Evolutionary conservation across 2,329 filamentous ascomycete species (phyloP).

Genomic region (Exophiala calicioides): DNA sequence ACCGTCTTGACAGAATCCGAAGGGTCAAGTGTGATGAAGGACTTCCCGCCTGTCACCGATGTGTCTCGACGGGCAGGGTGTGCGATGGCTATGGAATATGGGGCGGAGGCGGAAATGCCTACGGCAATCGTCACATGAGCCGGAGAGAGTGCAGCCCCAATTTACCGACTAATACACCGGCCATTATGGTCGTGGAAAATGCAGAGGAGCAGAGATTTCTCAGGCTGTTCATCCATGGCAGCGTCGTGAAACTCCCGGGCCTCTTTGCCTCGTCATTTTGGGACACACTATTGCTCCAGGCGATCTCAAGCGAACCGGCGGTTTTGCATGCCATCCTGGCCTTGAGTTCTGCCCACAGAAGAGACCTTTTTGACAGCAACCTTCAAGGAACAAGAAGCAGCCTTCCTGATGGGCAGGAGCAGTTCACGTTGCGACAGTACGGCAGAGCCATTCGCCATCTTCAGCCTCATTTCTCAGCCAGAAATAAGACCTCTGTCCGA

Average conservation of each 20-base stretch:
- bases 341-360: constrained; percentile 41
- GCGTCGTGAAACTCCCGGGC: constrained; percentile 39
- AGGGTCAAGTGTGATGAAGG: constrained; percentile 43
- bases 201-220: constrained; percentile 32
- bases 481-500: constrained; percentile 35
- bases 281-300: constrained; percentile 43
- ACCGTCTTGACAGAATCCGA: constrained; percentile 28
- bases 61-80: constrained; percentile 38
- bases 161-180: too few relatives aligned
- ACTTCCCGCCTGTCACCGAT: constrained; percentile 40
- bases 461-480: constrained; percentile 32
- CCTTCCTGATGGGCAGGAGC: constrained; percentile 4
- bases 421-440: constrained; percentile 43
- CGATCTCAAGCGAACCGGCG: constrained; percentile 41
- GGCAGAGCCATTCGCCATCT: constrained; percentile 44
- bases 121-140: neutral
- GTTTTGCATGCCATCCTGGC: constrained; percentile 47
- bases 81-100: constrained; percentile 49
- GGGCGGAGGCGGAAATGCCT: constrained; percentile 33
- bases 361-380: constrained; percentile 18
- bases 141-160: too few relatives aligned
- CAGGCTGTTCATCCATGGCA: constrained; percentile 36
- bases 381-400: neutral
- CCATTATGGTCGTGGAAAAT: neutral
- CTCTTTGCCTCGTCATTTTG: constrained; percentile 42